Conservation (phyloP, 192 early-diverging fungal genomes). For the Podila clonocystis region DNA sequence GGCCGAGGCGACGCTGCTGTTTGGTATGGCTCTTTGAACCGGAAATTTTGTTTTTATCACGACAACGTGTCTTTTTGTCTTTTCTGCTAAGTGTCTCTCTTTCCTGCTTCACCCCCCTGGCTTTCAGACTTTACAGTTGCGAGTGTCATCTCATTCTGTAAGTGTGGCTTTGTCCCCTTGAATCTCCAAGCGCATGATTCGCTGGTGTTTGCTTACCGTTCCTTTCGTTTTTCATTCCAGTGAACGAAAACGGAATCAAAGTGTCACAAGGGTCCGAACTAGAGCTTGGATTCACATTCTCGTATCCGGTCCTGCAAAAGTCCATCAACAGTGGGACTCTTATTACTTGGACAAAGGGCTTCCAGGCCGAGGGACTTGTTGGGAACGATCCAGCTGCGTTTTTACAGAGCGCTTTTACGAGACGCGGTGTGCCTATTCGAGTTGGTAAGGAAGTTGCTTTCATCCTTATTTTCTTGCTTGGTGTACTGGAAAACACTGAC, state of each 20-base stretch:
- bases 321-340: slow-evolving; percentile 70
- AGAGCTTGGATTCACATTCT: slow-evolving; percentile 92
- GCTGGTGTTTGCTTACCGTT: background rate
- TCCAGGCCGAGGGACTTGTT: slow-evolving; percentile 72
- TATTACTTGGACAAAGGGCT: slow-evolving; percentile 89
- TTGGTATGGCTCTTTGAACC: slow-evolving; percentile 60
- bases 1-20: slow-evolving; percentile 38
- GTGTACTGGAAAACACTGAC: background rate
- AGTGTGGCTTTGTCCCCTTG: background rate
- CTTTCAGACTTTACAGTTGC: slow-evolving; percentile 82
- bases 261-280: slow-evolving; percentile 12
- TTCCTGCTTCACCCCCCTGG: background rate
- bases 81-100: background rate
- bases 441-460: slow-evolving; percentile 34
- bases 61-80: no score
- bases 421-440: slow-evolving; percentile 73
- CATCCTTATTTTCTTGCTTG: no score
- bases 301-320: slow-evolving; percentile 88
- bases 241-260: background rate
- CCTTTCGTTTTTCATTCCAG: background rate
- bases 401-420: slow-evolving; percentile 76
- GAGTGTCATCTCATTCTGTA: slow-evolving; percentile 74
- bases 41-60: no score
- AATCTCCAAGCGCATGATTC: background rate
- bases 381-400: slow-evolving; percentile 85